A percentile compares a stretch with the other conserved stretches of the same genome.
Conservation (phyloP, 208 protist species). For the Leishmania tarentolae region DNA sequence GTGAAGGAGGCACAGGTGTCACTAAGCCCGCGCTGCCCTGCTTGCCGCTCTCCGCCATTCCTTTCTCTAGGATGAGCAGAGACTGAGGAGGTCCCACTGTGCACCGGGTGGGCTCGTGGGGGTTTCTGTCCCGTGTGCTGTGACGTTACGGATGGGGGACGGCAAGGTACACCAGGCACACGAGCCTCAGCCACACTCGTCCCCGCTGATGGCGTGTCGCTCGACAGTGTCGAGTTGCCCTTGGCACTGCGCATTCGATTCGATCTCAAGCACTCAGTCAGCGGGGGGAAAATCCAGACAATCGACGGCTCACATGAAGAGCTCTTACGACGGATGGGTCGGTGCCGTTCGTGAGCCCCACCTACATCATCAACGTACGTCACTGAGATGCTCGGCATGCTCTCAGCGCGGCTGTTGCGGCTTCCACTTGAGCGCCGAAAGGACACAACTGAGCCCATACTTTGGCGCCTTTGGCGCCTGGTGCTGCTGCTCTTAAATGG, state of each 20-base stretch:
- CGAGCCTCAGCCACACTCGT: background rate
- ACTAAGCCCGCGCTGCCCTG: background rate
- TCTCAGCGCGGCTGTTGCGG: background rate
- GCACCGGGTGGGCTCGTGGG: background rate
- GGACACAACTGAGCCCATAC: background rate
- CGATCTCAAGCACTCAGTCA: background rate
- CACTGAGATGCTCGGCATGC: background rate
- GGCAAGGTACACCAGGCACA: background rate
- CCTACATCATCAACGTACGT: too few species aligned
- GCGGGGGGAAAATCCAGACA: conserved; percentile 1
- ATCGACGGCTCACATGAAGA: conserved; percentile 1
- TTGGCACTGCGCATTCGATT: too few species aligned
- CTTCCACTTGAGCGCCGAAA: background rate
- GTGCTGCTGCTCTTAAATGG: background rate
- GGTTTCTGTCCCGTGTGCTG: background rate
- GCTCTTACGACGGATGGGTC: conserved; percentile 2
- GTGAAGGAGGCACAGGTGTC: background rate
- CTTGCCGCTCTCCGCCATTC: background rate
- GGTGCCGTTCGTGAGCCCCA: background rate
- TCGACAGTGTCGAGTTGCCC: background rate
- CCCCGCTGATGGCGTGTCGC: background rate
- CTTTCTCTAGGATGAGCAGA: too few species aligned
- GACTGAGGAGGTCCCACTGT: background rate
- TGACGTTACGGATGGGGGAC: background rate
- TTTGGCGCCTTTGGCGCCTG: too few species aligned